Base-by-base conservation (phyloP, 352 stramenopile species). In the Elongisporangium undulatum region DNA sequence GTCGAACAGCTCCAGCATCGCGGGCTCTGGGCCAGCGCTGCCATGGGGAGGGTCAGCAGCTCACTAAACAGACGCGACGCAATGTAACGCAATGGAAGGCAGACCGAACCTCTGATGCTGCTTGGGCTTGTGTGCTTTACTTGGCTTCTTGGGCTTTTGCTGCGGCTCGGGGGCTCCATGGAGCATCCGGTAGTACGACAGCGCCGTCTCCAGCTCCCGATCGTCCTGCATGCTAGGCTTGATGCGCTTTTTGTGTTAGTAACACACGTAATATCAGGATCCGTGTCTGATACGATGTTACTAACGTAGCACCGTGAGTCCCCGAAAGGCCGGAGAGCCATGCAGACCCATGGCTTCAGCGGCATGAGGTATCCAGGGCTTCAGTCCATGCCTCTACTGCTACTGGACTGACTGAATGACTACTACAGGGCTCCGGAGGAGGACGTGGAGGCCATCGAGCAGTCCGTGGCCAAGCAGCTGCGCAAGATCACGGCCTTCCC, bases 1-100 rank as follows among this genome's bases (percentile, higher is more conserved):
- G 66, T 94, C 85, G 55, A 94, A 91, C 13, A 91, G 71, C 19
- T 72, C 63, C 49, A 69, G 48, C 55, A 21, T 13, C 4, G 26
- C 34, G 7, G 9, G 9, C 52, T 54, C 61, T 67, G 63, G 64
- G 1, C 49, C 9, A 41, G 9, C 34, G 34, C 34, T 45, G 34
- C 34, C 34, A 45, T 2, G 16, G 5, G 12, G 34, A 5, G 4
- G 10, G 34, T 45, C 34, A 45, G 34, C 7, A 45, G 34, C 34
- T 45, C 34, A 45, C 12, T 39, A 17, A 26, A 45, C 34, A 45
- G 34, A 45, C 34, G 12, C 9, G 4, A 45, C 7, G 34, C 9
- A 12, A 17, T 16, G 2, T 9, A 17, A 45, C 7, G 34, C 9
- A 12, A 17, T 16, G 2, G 34, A 17, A 45, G 4, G 10, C 10